A percentile compares a stretch with the other conserved stretches of the same genome.
Evolutionary conservation across 1,139 yeast genomes (phyloP).

Genomic region (Saccharomyces hybrid): DNA sequence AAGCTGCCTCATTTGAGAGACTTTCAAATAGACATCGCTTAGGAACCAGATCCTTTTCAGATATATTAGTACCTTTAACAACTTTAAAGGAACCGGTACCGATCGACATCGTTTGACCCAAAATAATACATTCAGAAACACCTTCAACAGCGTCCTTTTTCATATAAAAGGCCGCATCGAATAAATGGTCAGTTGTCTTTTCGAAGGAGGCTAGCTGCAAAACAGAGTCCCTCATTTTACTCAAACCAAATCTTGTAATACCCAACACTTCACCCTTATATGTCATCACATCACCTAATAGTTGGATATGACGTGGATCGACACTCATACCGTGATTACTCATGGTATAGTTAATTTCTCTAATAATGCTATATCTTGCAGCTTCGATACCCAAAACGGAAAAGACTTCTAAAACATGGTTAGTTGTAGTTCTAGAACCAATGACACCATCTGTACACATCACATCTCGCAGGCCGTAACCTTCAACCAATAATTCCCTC

Average conservation of each 20-base stretch:
- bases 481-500: conserved; percentile 91
- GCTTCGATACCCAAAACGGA: conserved; percentile 96
- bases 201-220: conserved; percentile 95
- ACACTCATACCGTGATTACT: conserved; percentile 99
- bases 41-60: conserved; percentile 39
- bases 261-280: conserved; percentile 98
- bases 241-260: conserved; percentile 93
- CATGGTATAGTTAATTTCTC: conserved; percentile 96
- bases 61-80: conserved; percentile 50
- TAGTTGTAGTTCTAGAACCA: conserved; percentile 80
- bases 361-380: conserved; percentile 85
- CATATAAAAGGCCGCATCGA: conserved; percentile 97
- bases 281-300: conserved; percentile 97
- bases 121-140: conserved; percentile 93
- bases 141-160: conserved; percentile 94
- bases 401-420: conserved; percentile 85
- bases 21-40: conserved; percentile 59
- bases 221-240: conserved; percentile 98
- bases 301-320: conserved; percentile 98
- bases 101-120: conserved; percentile 95
- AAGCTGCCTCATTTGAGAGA: conserved; percentile 31
- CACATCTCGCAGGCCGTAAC: conserved; percentile 91
- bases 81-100: conserved; percentile 97
- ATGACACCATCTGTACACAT: conserved; percentile 97
- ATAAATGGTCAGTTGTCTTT: conserved; percentile 95